Evolutionary conservation across 495 filamentous ascomycete species (phyloP).

Genomic region (Trichoderma reesei): DNA sequence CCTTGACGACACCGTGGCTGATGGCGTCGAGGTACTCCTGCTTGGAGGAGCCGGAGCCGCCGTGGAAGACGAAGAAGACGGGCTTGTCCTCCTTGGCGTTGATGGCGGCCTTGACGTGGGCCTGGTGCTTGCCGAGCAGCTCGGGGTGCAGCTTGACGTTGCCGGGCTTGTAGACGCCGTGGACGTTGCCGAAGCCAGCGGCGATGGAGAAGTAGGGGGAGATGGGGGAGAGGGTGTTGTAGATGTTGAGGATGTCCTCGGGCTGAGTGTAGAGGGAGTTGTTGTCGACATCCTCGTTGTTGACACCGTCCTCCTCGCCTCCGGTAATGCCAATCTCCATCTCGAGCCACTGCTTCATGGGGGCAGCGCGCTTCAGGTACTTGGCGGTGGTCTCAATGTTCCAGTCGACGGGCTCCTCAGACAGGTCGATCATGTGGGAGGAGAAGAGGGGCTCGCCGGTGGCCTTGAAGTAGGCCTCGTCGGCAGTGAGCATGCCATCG

Average conservation of each 20-base stretch:
- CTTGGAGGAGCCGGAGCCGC: conserved; percentile 84
- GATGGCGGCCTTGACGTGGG: conserved; percentile 68
- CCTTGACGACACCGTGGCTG: conserved; percentile 91
- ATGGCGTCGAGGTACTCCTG: conserved; percentile 83
- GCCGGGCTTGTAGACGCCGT: conserved; percentile 98
- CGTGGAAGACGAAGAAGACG: conserved; percentile 98
- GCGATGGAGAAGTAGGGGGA: conserved; percentile 95
- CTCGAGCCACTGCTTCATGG: conserved; percentile 98
- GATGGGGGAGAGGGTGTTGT: conserved; percentile 69
- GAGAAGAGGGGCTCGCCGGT: conserved; percentile 90
- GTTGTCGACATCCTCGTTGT: conserved; percentile 88
- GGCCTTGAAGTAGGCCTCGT: conserved; percentile 87
- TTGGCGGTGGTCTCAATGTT: conserved; percentile 87
- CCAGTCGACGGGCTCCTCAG: conserved; percentile 74
- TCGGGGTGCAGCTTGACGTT: conserved; percentile 95
- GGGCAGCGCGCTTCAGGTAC: conserved; percentile 83
- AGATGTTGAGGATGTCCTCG: conserved; percentile 85
- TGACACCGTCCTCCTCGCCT: conserved; percentile 90
- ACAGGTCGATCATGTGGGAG: conserved; percentile 94
- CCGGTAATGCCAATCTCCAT: conserved; percentile 97
- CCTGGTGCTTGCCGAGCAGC: conserved; percentile 89
- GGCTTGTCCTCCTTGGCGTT: conserved; percentile 65
- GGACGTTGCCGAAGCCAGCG: conserved; percentile 91
- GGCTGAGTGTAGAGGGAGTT: conserved; percentile 95
- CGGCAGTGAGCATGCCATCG: conserved; percentile 86